Percentiles rank a stretch among this genome's conserved stretches.
Evolutionary conservation across 805 yeast species (phyloP).

Genomic region (Lipomyces yamadae): DNA sequence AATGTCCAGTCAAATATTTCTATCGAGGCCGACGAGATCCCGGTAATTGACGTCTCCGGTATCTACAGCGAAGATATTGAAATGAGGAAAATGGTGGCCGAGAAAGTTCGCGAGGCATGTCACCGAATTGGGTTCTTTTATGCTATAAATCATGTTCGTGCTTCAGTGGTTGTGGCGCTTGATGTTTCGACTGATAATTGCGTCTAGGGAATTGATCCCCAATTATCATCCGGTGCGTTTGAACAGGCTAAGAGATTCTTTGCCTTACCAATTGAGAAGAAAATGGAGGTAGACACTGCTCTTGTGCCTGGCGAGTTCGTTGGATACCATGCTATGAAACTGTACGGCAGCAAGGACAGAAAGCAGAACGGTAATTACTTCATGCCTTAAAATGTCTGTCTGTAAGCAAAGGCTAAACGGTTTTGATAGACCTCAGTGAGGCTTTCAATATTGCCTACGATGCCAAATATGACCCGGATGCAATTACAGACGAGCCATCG

Average conservation of each 20-base stretch:
- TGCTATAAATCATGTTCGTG: constrained; percentile 38
- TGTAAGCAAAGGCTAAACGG: background rate
- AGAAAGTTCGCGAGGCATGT: constrained; percentile 39
- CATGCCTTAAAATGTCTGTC: background rate
- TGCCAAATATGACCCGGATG: constrained; percentile 39
- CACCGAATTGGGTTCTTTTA: constrained; percentile 42
- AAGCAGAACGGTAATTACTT: constrained; percentile 22
- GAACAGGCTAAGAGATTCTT: constrained; percentile 43
- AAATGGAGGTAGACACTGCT: constrained; percentile 43
- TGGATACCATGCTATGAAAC: constrained; percentile 42
- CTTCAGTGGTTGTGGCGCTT: background rate
- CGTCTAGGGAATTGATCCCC: constrained; percentile 34
- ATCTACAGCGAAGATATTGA: constrained; percentile 31
- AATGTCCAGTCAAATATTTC: constrained; percentile 9
- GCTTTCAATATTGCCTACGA: constrained; percentile 47
- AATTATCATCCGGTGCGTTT: constrained; percentile 28
- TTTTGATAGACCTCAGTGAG: constrained; percentile 45
- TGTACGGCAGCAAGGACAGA: constrained; percentile 38
- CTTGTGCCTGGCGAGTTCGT: constrained; percentile 39
- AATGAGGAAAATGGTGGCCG: constrained; percentile 38
- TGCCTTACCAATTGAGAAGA: constrained; percentile 40
- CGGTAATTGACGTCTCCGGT: constrained; percentile 34
- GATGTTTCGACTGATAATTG: background rate
- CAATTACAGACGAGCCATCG: constrained; percentile 40
- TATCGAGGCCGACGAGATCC: constrained; percentile 31